These are phyloP conservation scores for Ocimum tenuiflorum DNA, from an alignment of 257 asterid species.

Conservation along the genomic window DNA sequence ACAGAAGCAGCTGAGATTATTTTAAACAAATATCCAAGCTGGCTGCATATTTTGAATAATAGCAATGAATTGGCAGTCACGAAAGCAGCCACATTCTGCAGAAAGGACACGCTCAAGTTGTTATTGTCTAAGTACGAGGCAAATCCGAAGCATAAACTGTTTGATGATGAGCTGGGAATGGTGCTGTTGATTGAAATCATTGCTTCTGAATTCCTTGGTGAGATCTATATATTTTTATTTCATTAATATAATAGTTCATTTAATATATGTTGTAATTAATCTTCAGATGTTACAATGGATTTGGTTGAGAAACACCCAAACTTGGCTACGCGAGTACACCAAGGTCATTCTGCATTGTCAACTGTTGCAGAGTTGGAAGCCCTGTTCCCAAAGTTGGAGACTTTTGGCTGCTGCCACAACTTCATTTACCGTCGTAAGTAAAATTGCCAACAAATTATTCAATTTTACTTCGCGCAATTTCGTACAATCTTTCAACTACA, in stretches of 20 bases:
- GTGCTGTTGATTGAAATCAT: neutral
- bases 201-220: constrained; percentile 1
- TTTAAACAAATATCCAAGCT: neutral
- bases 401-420: too few relatives aligned
- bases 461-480: too few relatives aligned
- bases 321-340: neutral
- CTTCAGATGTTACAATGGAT: neutral
- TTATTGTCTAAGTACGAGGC: neutral
- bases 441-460: too few relatives aligned
- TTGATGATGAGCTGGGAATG: neutral
- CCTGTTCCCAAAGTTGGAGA: neutral
- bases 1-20: neutral
- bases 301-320: neutral
- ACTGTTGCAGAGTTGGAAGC: neutral
- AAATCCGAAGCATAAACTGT: neutral
- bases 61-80: neutral
- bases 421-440: too few relatives aligned
- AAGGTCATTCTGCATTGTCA: neutral
- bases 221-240: neutral
- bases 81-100: neutral
- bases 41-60: neutral
- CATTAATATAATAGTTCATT: neutral
- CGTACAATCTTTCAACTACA: too few relatives aligned
- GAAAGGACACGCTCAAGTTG: neutral
- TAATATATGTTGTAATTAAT: too few relatives aligned